Evolutionary conservation across 1,139 yeast genomes (phyloP), one percentile per base, ranked within the genome.

Genomic region (Candida labiduridarum): DNA sequence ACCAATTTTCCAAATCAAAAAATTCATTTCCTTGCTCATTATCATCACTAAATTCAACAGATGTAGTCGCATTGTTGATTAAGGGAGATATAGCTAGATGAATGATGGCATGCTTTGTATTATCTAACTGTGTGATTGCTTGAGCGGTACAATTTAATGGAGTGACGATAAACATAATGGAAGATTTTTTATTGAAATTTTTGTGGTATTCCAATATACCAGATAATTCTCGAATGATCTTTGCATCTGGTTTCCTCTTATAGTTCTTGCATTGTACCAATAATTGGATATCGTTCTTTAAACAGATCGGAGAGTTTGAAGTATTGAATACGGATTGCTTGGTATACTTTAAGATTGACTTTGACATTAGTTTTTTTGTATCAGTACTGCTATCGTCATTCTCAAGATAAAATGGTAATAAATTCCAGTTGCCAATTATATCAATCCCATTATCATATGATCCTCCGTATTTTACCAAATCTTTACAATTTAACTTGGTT

Each of bases 381-480:
- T 25, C 29, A 3, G 43, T 22, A 38, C 40, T 36, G 33, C 22
- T 41, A 1, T n/a, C 35, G 16, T 35, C 43, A 11, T 44, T 16
- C 12, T 38, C 46, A 15, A 47, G 14, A 55, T 65, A 64, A 53
- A 66, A 72, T 19, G 60, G 62, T 2, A 57, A 46, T 27, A 84
- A 61, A 51, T 82, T 72, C 90, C 90, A 85, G 44, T 69, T 69
- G 0, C 89, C 89, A 12, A 76, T 67, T 1, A 88, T 69, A 63
- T 89, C 96, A 5, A 87, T 75, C 0, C 96, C 96, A 47, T 81
- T 79, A 61, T 89, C 96, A 53, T 80, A 80, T 0, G 89, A 73
- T 0, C 95, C 94, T 1, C 96, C 96, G 4, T 65, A 63, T 27
- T 74, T 62, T 4, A 62, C 47, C 42, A 76, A 47, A 49, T 78